Evolutionary conservation across 2,329 filamentous ascomycete species (phyloP), one percentile per base, ranked within the genome.

Genomic region (Monosporascus cannonballus): DNA sequence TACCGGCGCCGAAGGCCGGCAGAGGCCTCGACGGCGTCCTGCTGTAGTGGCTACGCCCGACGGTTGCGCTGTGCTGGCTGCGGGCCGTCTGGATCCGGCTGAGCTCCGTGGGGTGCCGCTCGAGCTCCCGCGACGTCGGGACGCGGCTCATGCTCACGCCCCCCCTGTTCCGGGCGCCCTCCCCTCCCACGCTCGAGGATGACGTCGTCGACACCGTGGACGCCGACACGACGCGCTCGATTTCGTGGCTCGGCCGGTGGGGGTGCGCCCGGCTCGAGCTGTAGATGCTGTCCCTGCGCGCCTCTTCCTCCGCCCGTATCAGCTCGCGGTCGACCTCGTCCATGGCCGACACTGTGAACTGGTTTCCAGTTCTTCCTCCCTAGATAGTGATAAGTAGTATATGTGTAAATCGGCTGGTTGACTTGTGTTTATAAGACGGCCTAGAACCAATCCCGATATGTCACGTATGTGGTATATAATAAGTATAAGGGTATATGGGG

Each of bases 41-140:
- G 46, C 71, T 76, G 64, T 69, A 73, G 17, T 69, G 55, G 53
- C 72, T 71, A 48, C 75, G 70, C 55, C 88, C 88, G n/a, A 92
- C 87, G 3, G 88, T 92, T 51, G 72, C 78, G 57, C 76, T 81
- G 67, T 91, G 87, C 68, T 91, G 87, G 58, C 83, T 86, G 48
- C 81, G 74, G 37, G 83, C 79, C 4, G 88, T 90, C 46, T 86
- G 79, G 57, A 92, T 90, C 38, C 88, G 81, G 65, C 80, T 83
- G 54, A 92, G 73, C 51, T 81, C 85, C 8, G 86, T 89, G 18
- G 81, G 80, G 59, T 89, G 80, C 53, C 85, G 76, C 66, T 89
- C 86, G 39, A 90, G 76, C 63, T 90, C 86, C 60, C 75, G 72
- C 57, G 84, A 77, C 4, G 86, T 89, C 5, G 83, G 76, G n/a